A percentile compares a stretch with the other conserved stretches of the same genome.
These are phyloP conservation scores for Paralagenidium karlingii DNA, from an alignment of 352 stramenopile species.

Conservation along the genomic window DNA sequence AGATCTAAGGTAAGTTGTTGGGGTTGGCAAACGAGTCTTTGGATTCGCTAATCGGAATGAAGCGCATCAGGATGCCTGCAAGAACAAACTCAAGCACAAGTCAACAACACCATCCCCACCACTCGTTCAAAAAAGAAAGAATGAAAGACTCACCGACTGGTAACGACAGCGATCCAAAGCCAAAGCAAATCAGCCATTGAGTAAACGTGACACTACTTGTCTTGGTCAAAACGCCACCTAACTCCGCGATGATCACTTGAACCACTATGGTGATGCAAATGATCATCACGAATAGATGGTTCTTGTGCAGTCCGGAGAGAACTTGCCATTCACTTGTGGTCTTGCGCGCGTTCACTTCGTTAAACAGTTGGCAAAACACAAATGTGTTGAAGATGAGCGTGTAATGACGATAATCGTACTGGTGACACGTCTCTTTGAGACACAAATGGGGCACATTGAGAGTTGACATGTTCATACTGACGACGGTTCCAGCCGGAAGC, in stretches of 20 bases:
- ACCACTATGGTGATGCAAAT: conserved; percentile 86
- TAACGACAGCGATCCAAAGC: conserved; percentile 41
- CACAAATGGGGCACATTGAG: conserved; percentile 35
- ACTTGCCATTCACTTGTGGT: conserved; percentile 95
- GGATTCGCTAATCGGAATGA: conserved; percentile 57
- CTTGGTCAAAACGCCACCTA: conserved; percentile 84
- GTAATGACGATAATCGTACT: conserved; percentile 87
- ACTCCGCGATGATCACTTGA: conserved; percentile 93
- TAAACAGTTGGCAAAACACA: conserved; percentile 94
- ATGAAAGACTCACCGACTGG: conserved; percentile 36
- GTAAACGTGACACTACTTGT: conserved; percentile 46
- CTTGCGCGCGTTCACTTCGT: conserved; percentile 69
- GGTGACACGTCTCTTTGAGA: conserved; percentile 23
- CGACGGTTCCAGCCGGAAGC: too few relatives aligned
- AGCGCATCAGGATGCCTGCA: conserved; percentile 55
- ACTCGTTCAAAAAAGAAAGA: background rate
- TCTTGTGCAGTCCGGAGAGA: conserved; percentile 85
- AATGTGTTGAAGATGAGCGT: conserved; percentile 98
- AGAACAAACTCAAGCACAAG: background rate
- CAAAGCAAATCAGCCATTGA: conserved; percentile 52
- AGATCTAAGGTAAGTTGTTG: conserved; percentile 47
- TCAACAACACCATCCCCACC: conserved; percentile 1
- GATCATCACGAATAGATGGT: conserved; percentile 90
- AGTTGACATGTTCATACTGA: too few relatives aligned
- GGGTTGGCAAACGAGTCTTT: conserved; percentile 56